Evolutionary conservation across 306 rosid genomes (phyloP).

Genomic region (Datisca glomerata): DNA sequence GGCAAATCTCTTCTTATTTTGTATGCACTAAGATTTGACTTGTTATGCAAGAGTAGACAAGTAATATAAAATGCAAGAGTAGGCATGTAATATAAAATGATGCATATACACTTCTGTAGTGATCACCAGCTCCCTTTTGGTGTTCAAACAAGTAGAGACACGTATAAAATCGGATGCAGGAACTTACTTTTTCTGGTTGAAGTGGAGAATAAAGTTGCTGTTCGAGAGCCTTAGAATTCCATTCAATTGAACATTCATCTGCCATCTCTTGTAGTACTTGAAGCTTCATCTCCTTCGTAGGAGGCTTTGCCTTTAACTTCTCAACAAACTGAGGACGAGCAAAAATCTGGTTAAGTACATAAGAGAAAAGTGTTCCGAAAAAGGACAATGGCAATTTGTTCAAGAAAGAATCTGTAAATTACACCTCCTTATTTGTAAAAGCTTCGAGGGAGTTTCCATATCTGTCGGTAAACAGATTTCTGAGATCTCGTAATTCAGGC

Average conservation of each 20-base stretch:
- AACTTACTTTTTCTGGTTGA: constrained; percentile 28
- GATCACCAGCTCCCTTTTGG: too few relatives aligned
- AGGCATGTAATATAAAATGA: too few relatives aligned
- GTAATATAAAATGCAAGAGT: too few relatives aligned
- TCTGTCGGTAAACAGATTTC: constrained; percentile 38
- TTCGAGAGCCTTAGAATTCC: constrained; percentile 56
- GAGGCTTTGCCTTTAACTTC: constrained; percentile 26
- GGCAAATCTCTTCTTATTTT: too few relatives aligned
- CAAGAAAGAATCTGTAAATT: not conserved
- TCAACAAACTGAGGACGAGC: constrained; percentile 36
- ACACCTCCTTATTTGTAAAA: constrained; percentile 57
- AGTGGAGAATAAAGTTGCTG: constrained; percentile 30
- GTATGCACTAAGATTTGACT: too few relatives aligned
- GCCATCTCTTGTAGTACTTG: constrained; percentile 53
- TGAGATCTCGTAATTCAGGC: constrained; percentile 65
- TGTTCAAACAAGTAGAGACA: too few relatives aligned
- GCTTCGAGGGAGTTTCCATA: constrained; percentile 43
- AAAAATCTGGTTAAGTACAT: constrained; percentile 3
- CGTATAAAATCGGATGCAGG: too few relatives aligned
- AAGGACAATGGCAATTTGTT: not conserved
- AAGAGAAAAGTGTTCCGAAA: not conserved
- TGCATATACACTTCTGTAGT: too few relatives aligned
- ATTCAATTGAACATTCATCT: constrained; percentile 42
- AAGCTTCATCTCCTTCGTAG: constrained; percentile 50
- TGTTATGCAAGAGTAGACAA: too few relatives aligned